Conservation (phyloP, 75 land plant genomes). For the Selaginella tamariscina region DNA sequence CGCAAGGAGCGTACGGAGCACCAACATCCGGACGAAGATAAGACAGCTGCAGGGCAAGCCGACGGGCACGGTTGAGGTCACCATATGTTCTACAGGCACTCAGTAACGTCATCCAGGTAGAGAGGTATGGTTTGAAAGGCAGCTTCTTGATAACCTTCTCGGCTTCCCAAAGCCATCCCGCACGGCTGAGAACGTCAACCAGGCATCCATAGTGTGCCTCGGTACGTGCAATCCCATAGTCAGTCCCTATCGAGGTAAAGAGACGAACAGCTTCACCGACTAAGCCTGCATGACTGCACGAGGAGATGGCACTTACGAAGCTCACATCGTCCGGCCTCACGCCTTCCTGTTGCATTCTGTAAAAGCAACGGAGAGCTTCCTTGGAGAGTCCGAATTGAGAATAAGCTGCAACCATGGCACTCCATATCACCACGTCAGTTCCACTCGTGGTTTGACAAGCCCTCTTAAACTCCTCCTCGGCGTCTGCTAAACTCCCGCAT, state of each 20-base stretch:
- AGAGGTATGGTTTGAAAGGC: slow-evolving; percentile 5
- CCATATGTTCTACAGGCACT: slow-evolving; percentile 15
- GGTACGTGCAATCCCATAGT: not conserved
- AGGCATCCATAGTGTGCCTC: slow-evolving; percentile 1
- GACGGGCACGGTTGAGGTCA: not conserved
- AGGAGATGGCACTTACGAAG: not conserved
- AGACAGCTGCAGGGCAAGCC: not conserved
- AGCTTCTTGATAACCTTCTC: slow-evolving; percentile 4
- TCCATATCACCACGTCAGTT: not conserved
- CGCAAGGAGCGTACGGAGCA: slow-evolving; percentile 28
- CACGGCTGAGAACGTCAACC: slow-evolving; percentile 12
- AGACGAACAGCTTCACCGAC: not conserved
- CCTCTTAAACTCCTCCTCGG: not conserved
- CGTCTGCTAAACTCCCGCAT: not conserved
- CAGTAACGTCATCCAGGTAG: slow-evolving; percentile 15
- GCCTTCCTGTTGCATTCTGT: not conserved
- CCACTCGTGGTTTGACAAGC: not conserved
- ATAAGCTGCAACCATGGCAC: not conserved
- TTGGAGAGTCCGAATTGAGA: not conserved
- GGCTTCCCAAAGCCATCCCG: slow-evolving; percentile 11
- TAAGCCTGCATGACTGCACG: not conserved
- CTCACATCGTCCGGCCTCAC: not conserved
- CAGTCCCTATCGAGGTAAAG: not conserved
- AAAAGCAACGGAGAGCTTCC: not conserved
- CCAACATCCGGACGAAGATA: slow-evolving; percentile 16